Evolutionary conservation across 2,329 filamentous ascomycete genomes (phyloP), one percentile per base, ranked within the genome.

Genomic region (Aspergillus luchuensis): DNA sequence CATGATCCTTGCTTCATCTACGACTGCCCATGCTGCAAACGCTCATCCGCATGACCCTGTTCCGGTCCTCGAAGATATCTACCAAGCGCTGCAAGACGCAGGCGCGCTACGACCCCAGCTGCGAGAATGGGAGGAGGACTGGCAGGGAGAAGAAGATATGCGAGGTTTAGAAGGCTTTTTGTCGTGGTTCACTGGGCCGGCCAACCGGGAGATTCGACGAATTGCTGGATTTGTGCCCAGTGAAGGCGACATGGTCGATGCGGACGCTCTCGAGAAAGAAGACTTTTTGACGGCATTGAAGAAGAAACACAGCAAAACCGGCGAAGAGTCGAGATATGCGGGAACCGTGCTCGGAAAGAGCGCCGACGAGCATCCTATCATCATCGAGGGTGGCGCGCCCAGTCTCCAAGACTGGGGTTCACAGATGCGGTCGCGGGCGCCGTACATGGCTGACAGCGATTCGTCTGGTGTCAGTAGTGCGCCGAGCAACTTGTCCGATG

Each of bases 261-360:
- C 75, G 28, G 78, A 75, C 64, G 75, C 52, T 81, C 86, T 72
- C 80, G 85, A 87, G 57, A 86, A 85, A 60, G 87, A 87, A 21
- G 89, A 93, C 73, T 93, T 90, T 71, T 72, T 93, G 17, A 87
- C 84, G 59, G 90, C 88, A 4, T 80, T 98, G 45, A 97, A 96
- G 77, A 95, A 93, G 78, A 97, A 96, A 72, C 91, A 96, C 75
- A 92, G 89, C 78, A 96, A 95, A 69, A 91, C 90, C 0, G 91
- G 90, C 63, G 92, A 96, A 70, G 92, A 96, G 71, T 89, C 89
- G 8, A 89, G 94, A 70, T 96, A 92, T 74, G 87, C 89, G 67
- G 92, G 91, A 30, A 97, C 94, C 0, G 85, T 95, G 0, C 81
- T 98, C 10, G 94, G 94, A 4, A 88, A 88, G 66, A 81, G 84